A percentile compares a stretch with the other conserved stretches of the same genome.
Evolutionary conservation across 2,329 filamentous ascomycete species (phyloP).

Genomic region (Pyrenochaeta sp.): DNA sequence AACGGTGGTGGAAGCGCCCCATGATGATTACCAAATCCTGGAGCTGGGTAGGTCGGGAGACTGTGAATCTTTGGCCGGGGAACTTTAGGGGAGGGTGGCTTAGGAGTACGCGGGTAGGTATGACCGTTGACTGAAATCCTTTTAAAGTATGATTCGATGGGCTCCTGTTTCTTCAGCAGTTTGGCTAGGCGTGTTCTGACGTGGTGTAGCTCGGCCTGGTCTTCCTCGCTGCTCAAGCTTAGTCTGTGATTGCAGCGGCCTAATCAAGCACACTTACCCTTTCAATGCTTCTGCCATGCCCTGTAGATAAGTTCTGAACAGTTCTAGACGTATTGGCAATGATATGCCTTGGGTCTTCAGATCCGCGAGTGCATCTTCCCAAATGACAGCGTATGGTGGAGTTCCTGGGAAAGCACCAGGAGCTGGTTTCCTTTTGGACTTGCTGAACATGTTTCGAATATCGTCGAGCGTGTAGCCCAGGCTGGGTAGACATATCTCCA

Average conservation of each 20-base stretch:
- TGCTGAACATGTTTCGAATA: conserved; percentile 52
- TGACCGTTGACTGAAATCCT: conserved; percentile 35
- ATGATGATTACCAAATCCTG: conserved; percentile 19
- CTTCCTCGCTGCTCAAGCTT: conserved; percentile 32
- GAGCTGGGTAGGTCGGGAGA: conserved; percentile 35
- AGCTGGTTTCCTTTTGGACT: conserved; percentile 39
- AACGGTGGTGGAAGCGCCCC: conserved; percentile 15
- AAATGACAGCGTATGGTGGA: conserved; percentile 57
- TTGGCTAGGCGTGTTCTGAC: conserved; percentile 36
- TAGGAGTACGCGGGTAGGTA: conserved; percentile 35
- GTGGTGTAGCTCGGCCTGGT: conserved; percentile 39
- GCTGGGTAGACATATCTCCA: conserved; percentile 58
- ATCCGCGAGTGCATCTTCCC: conserved; percentile 57
- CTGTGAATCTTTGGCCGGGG: conserved; percentile 38
- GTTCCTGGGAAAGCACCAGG: conserved; percentile 48
- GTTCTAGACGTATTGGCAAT: conserved; percentile 57
- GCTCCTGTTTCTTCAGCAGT: conserved; percentile 46
- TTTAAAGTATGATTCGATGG: conserved; percentile 43
- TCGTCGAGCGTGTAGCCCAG: conserved; percentile 61
- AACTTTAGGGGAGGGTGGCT: conserved; percentile 31
- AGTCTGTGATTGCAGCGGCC: conserved; percentile 8
- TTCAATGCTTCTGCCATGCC: conserved; percentile 53
- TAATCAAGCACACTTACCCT: conserved; percentile 49
- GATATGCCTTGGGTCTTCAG: conserved; percentile 57
- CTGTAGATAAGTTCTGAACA: conserved; percentile 60